A percentile compares a stretch with the other conserved stretches of the same genome.
phyloP scores from a whole-genome alignment of 1,139 yeast genomes.

The Kodamaea sp. region DNA sequence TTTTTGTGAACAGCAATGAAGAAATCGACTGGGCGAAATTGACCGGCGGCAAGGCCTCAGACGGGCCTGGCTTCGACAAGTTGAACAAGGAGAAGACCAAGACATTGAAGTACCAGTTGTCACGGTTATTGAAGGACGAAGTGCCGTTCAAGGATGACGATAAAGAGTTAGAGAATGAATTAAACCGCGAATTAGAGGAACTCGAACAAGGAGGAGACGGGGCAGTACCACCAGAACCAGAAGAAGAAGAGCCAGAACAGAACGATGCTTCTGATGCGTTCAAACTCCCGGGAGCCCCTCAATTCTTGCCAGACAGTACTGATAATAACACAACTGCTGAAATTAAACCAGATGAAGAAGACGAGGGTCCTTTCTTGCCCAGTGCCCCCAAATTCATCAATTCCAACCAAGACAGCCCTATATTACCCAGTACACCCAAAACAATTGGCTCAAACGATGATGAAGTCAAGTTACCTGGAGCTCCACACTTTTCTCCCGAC shows the following conservation, averaged over 20 bases:
- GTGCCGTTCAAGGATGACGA: conserved; percentile 24
- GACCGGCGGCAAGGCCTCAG: conserved; percentile 34
- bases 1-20: conserved; percentile 30
- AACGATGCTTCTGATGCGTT: neutral
- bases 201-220: conserved; percentile 5
- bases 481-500: conserved; percentile 7
- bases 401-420: neutral
- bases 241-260: conserved; percentile 6
- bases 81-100: conserved; percentile 38
- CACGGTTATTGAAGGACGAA: conserved; percentile 42
- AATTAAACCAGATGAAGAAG: neutral
- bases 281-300: neutral
- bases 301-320: neutral
- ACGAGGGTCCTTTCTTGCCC: conserved; percentile 9
- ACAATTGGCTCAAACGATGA: neutral
- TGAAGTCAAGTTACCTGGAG: conserved; percentile 7
- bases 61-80: conserved; percentile 27
- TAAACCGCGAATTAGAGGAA: conserved; percentile 28
- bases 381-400: conserved; percentile 6
- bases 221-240: conserved; percentile 9
- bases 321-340: neutral
- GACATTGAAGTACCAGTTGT: conserved; percentile 41
- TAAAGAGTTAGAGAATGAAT: conserved; percentile 30
- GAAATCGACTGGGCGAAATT: conserved; percentile 33
- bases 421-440: conserved; percentile 1